Percentiles rank a stretch among this genome's conserved stretches.
Conservation (phyloP, 331 rosid species). For the Pyracantha coccinea region DNA sequence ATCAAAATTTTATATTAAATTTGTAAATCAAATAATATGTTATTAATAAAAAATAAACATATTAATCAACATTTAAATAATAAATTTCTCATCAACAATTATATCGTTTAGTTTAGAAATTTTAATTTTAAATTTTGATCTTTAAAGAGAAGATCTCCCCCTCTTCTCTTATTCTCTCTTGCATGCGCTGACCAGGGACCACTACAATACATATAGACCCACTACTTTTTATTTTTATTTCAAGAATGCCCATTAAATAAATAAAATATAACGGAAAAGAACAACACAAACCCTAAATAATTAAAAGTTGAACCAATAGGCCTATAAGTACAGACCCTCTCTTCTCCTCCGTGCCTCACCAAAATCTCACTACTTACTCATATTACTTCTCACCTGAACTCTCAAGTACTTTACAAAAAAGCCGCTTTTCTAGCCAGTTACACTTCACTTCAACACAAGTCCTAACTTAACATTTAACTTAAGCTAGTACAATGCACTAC, state of each 20-base stretch:
- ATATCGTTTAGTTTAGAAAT: no score
- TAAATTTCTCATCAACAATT: no score
- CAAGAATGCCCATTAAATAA: neutral
- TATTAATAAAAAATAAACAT: no score
- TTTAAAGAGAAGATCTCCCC: neutral
- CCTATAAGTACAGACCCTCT: conserved; percentile 29
- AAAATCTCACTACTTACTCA: neutral
- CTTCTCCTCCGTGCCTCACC: conserved; percentile 8
- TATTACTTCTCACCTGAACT: neutral
- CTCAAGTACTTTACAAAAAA: no score
- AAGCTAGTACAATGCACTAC: conserved; percentile 24
- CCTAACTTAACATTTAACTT: no score
- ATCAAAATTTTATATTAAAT: no score
- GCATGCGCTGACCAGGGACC: conserved; percentile 13
- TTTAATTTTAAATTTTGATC: no score
- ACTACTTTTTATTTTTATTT: neutral
- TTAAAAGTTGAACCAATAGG: neutral
- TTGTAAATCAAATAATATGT: no score
- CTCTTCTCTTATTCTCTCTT: neutral
- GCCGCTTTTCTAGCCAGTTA: neutral
- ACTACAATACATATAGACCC: neutral
- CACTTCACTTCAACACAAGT: neutral
- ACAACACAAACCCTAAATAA: neutral
- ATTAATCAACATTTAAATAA: no score
- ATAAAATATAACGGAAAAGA: neutral